These are phyloP conservation scores for Jackrogersella minutella DNA, from an alignment of 495 filamentous ascomycete genomes.

Conservation along the genomic window DNA sequence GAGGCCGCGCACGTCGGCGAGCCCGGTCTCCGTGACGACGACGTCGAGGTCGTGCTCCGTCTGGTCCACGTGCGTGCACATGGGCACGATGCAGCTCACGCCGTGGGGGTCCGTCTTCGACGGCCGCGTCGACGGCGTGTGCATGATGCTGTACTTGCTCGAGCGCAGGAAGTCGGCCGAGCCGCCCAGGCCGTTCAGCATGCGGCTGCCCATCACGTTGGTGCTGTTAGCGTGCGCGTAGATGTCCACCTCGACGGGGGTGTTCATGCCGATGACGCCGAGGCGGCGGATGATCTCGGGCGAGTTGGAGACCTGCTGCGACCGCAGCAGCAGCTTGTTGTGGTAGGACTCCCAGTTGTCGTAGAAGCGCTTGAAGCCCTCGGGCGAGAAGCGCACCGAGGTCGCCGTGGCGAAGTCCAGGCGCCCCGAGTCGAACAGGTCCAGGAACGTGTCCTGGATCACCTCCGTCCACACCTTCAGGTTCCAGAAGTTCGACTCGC, in stretches of 20 bases:
- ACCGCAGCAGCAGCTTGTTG: constrained; percentile 84
- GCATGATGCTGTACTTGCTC: constrained; percentile 92
- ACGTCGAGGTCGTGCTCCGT: constrained; percentile 92
- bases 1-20: constrained; percentile 86
- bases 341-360: constrained; percentile 82
- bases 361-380: constrained; percentile 94
- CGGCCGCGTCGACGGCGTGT: constrained; percentile 82
- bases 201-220: constrained; percentile 88
- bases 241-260: constrained; percentile 91
- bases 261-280: constrained; percentile 95
- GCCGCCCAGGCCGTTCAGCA: constrained; percentile 91
- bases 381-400: constrained; percentile 89
- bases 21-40: constrained; percentile 85
- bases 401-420: constrained; percentile 93
- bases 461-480: constrained; percentile 95
- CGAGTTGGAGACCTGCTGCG: constrained; percentile 90
- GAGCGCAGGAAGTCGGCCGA: constrained; percentile 87
- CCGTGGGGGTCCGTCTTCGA: constrained; percentile 84
- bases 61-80: constrained; percentile 93
- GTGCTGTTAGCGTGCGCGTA: constrained; percentile 94
- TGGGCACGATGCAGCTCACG: constrained; percentile 87
- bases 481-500: constrained; percentile 84
- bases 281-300: constrained; percentile 92
- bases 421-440: constrained; percentile 89
- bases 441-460: constrained; percentile 91